Percentiles rank a stretch among this genome's conserved stretches.
phyloP scores from a whole-genome alignment of 1,284 basidiomycete species.

The Cryptococcus sp. region DNA sequence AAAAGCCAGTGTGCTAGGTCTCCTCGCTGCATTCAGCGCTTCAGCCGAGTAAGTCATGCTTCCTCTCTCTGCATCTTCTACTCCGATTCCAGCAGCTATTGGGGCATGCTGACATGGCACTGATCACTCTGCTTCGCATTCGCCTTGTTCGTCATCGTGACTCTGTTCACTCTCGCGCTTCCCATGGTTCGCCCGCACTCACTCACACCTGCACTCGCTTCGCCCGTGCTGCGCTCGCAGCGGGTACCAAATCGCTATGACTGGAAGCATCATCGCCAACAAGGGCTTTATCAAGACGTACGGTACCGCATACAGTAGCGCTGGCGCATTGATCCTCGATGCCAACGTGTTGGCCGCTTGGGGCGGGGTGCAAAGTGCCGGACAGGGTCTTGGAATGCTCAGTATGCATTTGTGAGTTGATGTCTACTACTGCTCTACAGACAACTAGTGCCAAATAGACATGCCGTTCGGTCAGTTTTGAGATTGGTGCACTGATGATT shows the following conservation, averaged over 20 bases:
- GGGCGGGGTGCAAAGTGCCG: conserved; percentile 20
- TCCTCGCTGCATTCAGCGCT: conserved; percentile 37
- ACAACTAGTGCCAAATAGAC: too few relatives aligned
- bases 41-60: conserved; percentile 30
- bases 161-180: too few relatives aligned
- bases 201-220: not conserved
- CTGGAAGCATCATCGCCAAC: conserved; percentile 18
- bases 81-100: too few relatives aligned
- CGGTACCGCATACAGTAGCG: conserved; percentile 5
- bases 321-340: conserved; percentile 8
- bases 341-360: conserved; percentile 8
- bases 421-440: too few relatives aligned
- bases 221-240: too few relatives aligned
- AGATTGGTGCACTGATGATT: not conserved
- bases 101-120: too few relatives aligned
- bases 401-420: conserved; percentile 18
- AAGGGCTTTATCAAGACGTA: conserved; percentile 22
- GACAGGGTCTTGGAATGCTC: conserved; percentile 25
- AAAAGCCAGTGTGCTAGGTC: conserved; percentile 30
- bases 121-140: too few relatives aligned
- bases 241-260: too few relatives aligned
- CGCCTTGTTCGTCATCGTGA: too few relatives aligned
- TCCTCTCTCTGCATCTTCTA: too few relatives aligned
- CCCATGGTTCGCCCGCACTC: too few relatives aligned
- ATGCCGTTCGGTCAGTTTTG: too few relatives aligned